Evolutionary conservation across 805 yeast species (phyloP).

Genomic region (Kazachstania psychrophila): DNA sequence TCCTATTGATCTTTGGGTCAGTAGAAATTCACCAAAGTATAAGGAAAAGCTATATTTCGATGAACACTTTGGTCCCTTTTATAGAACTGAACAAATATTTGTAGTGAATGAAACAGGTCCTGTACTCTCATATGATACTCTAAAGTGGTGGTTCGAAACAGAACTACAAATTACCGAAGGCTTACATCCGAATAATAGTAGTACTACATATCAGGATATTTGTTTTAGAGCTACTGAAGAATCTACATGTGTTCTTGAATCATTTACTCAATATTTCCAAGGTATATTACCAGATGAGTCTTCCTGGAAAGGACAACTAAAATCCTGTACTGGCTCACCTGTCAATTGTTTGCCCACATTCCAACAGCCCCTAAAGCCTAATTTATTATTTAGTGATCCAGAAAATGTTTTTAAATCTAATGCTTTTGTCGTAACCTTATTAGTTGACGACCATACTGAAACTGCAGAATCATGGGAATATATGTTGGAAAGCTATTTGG

Average conservation of each 20-base stretch:
- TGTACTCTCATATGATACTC: slow-evolving; percentile 54
- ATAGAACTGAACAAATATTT: slow-evolving; percentile 76
- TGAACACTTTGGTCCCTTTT: slow-evolving; percentile 81
- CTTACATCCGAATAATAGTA: slow-evolving; percentile 25
- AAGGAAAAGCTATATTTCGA: slow-evolving; percentile 64
- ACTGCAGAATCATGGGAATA: slow-evolving; percentile 55
- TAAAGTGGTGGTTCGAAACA: slow-evolving; percentile 84
- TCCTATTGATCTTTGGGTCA: slow-evolving; percentile 87
- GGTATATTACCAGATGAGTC: slow-evolving; percentile 44
- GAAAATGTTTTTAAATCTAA: slow-evolving; percentile 47
- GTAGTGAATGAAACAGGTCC: slow-evolving; percentile 60
- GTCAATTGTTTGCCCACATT: slow-evolving; percentile 84
- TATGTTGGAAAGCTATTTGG: slow-evolving; percentile 48
- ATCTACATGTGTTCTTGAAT: slow-evolving; percentile 68
- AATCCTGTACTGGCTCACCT: slow-evolving; percentile 64
- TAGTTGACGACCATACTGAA: slow-evolving; percentile 48
- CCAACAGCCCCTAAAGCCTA: slow-evolving; percentile 78
- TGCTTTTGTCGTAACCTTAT: slow-evolving; percentile 70
- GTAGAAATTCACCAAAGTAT: slow-evolving; percentile 61
- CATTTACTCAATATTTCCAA: slow-evolving; percentile 78
- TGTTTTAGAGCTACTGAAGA: slow-evolving; percentile 81
- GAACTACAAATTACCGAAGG: slow-evolving; percentile 44
- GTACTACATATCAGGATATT: slow-evolving; percentile 45
- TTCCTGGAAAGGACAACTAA: slow-evolving; percentile 47
- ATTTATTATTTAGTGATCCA: slow-evolving; percentile 54